Evolutionary conservation across 805 yeast genomes (phyloP).

Genomic region (Candida montana): DNA sequence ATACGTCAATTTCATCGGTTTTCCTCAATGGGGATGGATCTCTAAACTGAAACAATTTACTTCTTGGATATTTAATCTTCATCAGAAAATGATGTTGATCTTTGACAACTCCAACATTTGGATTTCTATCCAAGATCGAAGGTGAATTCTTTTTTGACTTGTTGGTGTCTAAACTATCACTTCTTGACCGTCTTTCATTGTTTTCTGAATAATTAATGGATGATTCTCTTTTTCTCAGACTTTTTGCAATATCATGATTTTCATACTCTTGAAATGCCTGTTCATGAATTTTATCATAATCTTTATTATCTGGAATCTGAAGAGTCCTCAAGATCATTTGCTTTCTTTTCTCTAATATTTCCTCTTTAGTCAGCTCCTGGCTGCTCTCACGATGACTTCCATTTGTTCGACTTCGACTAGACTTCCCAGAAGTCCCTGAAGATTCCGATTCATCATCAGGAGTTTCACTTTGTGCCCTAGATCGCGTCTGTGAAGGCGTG

Average conservation of each 20-base stretch:
- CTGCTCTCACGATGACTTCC: conserved; percentile 4
- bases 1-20: conserved; percentile 16
- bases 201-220: conserved; percentile 3
- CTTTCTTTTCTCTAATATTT: conserved; percentile 15
- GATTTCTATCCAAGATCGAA: conserved; percentile 14
- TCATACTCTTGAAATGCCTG: conserved; percentile 25
- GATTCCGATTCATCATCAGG: neutral
- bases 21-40: conserved; percentile 21
- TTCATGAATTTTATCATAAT: conserved; percentile 31
- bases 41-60: conserved; percentile 21
- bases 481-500: neutral
- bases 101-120: conserved; percentile 18
- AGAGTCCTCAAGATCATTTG: conserved; percentile 25
- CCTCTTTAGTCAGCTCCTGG: conserved; percentile 12
- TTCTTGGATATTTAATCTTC: conserved; percentile 15
- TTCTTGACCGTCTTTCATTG: conserved; percentile 1
- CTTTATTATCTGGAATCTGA: conserved; percentile 34
- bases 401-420: conserved; percentile 2
- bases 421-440: neutral
- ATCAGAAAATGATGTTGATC: conserved; percentile 19
- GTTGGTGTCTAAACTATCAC: neutral
- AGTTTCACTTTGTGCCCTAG: neutral
- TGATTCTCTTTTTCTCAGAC: conserved; percentile 12
- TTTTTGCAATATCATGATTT: conserved; percentile 8
- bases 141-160: neutral